A percentile compares a stretch with the other conserved stretches of the same genome.
Evolutionary conservation across 2,329 filamentous ascomycete species (phyloP).

Genomic region (Penicillium occitanis): DNA sequence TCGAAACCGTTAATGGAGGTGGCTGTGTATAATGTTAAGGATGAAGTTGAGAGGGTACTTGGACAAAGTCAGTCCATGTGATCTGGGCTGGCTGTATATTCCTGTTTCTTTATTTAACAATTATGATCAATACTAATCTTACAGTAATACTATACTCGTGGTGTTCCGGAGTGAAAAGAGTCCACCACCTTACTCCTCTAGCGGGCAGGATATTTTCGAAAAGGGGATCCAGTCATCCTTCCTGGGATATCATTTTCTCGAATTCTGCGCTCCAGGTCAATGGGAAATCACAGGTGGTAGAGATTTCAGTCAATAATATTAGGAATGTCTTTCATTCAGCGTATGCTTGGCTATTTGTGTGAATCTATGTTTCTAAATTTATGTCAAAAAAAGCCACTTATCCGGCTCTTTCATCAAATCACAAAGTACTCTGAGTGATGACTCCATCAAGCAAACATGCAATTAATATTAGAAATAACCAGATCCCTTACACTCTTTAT

Average conservation of each 20-base stretch:
- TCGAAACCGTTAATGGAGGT: constrained; percentile 25
- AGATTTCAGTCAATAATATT: not conserved
- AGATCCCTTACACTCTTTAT: no score
- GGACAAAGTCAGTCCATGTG: not conserved
- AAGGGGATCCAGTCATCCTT: no score
- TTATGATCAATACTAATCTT: not conserved
- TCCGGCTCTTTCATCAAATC: no score
- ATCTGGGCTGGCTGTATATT: no score
- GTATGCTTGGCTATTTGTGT: not conserved
- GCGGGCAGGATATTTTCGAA: not conserved
- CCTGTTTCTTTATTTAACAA: not conserved
- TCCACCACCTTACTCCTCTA: not conserved
- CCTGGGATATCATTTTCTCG: not conserved
- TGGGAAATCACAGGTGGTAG: not conserved
- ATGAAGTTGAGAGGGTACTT: constrained; percentile 26
- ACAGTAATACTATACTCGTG: not conserved
- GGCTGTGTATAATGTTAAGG: constrained; percentile 30
- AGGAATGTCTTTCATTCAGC: not conserved
- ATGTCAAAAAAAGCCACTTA: no score
- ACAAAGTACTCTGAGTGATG: no score
- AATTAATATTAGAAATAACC: no score
- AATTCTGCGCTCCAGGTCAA: not conserved
- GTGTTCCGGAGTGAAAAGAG: no score
- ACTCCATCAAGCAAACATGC: no score
- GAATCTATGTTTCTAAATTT: not conserved